Base-by-base conservation (phyloP, 2,329 filamentous ascomycete genomes). In the Colletotrichum truncatum region DNA sequence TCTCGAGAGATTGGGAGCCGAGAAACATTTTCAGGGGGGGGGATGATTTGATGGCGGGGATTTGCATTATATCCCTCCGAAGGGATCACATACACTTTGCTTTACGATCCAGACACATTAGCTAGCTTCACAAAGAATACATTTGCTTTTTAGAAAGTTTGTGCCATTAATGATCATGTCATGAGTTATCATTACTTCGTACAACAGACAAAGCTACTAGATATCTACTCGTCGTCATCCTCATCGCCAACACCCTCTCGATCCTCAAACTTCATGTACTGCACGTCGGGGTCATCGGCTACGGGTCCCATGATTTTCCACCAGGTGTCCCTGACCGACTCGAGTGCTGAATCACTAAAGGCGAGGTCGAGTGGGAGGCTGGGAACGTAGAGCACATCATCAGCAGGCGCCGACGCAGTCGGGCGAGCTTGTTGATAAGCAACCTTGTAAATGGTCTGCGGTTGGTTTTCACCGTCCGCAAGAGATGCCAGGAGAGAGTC, bases 231-330 rank as follows among this genome's bases (percentile, higher is more conserved):
- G 67, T 85, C 76, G 58, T 87, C 84, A 3, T 68, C 67, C 59
- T 92, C 88, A 30, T 86, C 86, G 64, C 78, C 81, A 26, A 81
- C 80, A 12, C 83, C 85, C 73, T 94, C 90, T 23, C 93, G 85
- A 65, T 96, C 92, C 51, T 90, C 86, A 75, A 97, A 97, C 18
- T 85, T 82, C 86, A 98, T 89, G 72, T 96, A 98, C 45, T 85
- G 77, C 25, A 67, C 54, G 9, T 68, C 70, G 6, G 72, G 75
- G 16, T 80, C 79, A 16, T 81, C 81, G 1, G 76, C 80, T 4
- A 84, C 82, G 2, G 80, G 78, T 9, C 84, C 86, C 69, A 87
- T 81, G 4, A 94, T 83, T 51, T 82, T 79, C 66, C 85, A 81
- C 94, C 94, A 98, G 6, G 89, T 88, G 9, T 85, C 77, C 65